Percentiles rank a stretch among this genome's conserved stretches.
These are phyloP conservation scores for Phaeosphaeria sp. DNA, from an alignment of 2,329 filamentous ascomycete genomes.

Conservation along the genomic window DNA sequence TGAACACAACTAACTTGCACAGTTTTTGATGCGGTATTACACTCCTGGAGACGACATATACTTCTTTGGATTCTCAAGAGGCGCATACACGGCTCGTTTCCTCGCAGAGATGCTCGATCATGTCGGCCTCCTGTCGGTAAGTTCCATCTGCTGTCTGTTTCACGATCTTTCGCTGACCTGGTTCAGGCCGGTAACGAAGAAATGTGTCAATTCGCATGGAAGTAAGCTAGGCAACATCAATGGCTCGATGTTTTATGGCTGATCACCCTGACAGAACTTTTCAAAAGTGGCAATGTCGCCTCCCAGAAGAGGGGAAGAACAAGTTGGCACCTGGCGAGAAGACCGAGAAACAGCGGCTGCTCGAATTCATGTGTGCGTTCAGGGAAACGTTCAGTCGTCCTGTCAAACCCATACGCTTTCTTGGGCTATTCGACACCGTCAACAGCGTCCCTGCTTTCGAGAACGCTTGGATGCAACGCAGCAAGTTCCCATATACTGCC, in stretches of 20 bases:
- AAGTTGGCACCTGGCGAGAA: slow-evolving; percentile 52
- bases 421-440: slow-evolving; percentile 83
- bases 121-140: slow-evolving; percentile 72
- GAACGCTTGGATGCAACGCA: slow-evolving; percentile 76
- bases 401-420: slow-evolving; percentile 74
- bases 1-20: not conserved
- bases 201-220: slow-evolving; percentile 85
- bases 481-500: slow-evolving; percentile 73
- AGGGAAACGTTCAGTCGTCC: slow-evolving; percentile 81
- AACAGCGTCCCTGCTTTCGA: slow-evolving; percentile 83
- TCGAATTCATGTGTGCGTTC: slow-evolving; percentile 78
- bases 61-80: slow-evolving; percentile 58
- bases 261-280: slow-evolving; percentile 59
- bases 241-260: not conserved
- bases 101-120: slow-evolving; percentile 83
- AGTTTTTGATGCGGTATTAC: slow-evolving; percentile 60
- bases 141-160: not conserved
- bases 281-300: slow-evolving; percentile 72
- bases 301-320: slow-evolving; percentile 29
- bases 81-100: slow-evolving; percentile 60
- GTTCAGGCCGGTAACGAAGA: slow-evolving; percentile 77
- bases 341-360: slow-evolving; percentile 66
- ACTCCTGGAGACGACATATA: slow-evolving; percentile 56
- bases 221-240: slow-evolving; percentile 41
- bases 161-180: not conserved